Conservation (phyloP, 495 filamentous ascomycete species). For the Penicillium simplicissimum region DNA sequence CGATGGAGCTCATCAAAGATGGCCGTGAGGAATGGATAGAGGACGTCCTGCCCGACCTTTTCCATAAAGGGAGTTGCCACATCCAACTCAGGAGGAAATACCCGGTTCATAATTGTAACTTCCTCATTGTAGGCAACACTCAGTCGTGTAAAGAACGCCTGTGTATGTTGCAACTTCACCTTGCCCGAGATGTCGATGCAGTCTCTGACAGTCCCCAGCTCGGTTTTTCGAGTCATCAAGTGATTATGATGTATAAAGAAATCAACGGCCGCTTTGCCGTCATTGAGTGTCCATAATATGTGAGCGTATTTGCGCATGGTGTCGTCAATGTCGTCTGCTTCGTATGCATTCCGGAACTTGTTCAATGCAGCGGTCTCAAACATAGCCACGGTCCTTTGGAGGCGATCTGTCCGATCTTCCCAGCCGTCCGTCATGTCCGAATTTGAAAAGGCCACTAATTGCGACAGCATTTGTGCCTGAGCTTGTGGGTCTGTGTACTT, state of each 20-base stretch:
- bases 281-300: constrained; percentile 80
- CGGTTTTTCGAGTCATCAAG: constrained; percentile 69
- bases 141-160: constrained; percentile 76
- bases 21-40: constrained; percentile 82
- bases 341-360: constrained; percentile 90
- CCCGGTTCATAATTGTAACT: constrained; percentile 74
- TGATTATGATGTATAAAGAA: constrained; percentile 86
- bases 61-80: constrained; percentile 78
- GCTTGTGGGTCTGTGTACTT: constrained; percentile 83
- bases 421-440: constrained; percentile 80
- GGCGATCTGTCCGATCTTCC: constrained; percentile 63
- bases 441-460: constrained; percentile 73
- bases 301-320: constrained; percentile 86
- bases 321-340: constrained; percentile 85
- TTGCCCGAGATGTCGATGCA: constrained; percentile 68
- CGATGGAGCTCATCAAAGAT: constrained; percentile 90
- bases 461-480: constrained; percentile 84
- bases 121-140: constrained; percentile 79
- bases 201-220: constrained; percentile 75
- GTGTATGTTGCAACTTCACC: constrained; percentile 74
- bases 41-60: constrained; percentile 78
- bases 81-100: constrained; percentile 76
- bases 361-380: constrained; percentile 89
- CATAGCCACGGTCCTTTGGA: constrained; percentile 72
- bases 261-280: constrained; percentile 74